These are phyloP conservation scores for Asterochloris erici DNA, from an alignment of 139 green algal species.

Conservation along the genomic window DNA sequence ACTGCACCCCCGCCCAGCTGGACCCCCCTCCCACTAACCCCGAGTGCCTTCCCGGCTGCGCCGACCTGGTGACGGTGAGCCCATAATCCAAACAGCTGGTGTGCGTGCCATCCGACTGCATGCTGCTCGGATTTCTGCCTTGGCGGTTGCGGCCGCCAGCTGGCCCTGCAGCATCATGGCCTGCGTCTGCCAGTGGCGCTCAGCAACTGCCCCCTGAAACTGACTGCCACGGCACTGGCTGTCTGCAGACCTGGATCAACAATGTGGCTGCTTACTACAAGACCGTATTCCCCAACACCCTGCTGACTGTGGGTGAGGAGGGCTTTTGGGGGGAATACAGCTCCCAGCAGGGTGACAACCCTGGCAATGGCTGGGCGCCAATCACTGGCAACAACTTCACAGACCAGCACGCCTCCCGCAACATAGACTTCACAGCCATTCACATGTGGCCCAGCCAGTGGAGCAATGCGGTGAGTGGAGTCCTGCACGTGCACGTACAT, in stretches of 20 bases:
- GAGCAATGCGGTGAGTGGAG: neutral
- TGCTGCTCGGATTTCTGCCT: no score
- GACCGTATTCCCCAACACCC: constrained; percentile 48
- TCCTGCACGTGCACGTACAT: no score
- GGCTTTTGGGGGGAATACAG: constrained; percentile 24
- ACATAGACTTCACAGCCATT: constrained; percentile 77
- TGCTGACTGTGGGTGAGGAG: constrained; percentile 53
- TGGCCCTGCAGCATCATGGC: no score
- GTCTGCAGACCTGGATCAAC: constrained; percentile 39
- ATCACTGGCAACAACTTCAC: constrained; percentile 71
- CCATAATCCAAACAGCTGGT: neutral
- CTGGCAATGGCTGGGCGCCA: constrained; percentile 48
- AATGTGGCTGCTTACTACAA: constrained; percentile 34
- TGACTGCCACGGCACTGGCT: no score
- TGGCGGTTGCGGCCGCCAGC: no score
- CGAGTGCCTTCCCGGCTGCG: constrained; percentile 7
- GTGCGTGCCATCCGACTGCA: neutral
- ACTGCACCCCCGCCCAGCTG: neutral
- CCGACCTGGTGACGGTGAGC: neutral
- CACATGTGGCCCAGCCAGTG: constrained; percentile 75
- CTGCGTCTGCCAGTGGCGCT: no score
- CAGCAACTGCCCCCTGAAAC: no score
- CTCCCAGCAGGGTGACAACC: constrained; percentile 27
- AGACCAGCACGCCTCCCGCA: constrained; percentile 17
- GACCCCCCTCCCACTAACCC: neutral